phyloP scores from a whole-genome alignment of 2,329 filamentous ascomycete species.

The Daldinia eschscholtzii region DNA sequence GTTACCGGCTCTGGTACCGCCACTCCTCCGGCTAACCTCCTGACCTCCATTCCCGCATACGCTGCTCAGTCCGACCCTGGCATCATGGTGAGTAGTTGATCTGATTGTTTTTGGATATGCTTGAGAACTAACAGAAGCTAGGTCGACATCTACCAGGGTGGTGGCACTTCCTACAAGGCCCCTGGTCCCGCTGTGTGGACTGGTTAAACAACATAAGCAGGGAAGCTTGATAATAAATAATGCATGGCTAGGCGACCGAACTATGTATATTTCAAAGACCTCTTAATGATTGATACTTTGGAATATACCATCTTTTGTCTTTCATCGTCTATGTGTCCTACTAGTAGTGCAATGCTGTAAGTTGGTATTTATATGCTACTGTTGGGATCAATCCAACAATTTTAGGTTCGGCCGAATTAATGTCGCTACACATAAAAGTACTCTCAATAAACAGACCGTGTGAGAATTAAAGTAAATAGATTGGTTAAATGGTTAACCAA shows the following conservation, averaged over 20 bases:
- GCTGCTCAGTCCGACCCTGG: conserved; percentile 61
- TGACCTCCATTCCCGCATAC: conserved; percentile 62
- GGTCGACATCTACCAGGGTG: conserved; percentile 62
- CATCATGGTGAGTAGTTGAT: conserved; percentile 55
- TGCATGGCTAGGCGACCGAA: conserved; percentile 3
- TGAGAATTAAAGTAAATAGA: too few species aligned
- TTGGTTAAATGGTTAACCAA: too few species aligned
- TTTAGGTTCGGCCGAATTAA: too few species aligned
- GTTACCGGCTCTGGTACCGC: conserved; percentile 63
- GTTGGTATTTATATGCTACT: too few species aligned
- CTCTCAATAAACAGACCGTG: too few species aligned
- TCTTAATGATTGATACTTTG: conserved; percentile 5
- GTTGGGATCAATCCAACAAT: too few species aligned
- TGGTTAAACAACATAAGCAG: conserved; percentile 50
- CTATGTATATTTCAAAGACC: conserved; percentile 19
- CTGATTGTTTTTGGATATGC: neutral
- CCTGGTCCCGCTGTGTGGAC: conserved; percentile 64
- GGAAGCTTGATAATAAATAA: conserved; percentile 8
- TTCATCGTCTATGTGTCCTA: neutral
- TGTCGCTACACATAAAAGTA: too few species aligned
- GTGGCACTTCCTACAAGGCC: conserved; percentile 60
- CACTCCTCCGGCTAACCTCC: conserved; percentile 56
- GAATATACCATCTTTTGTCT: neutral
- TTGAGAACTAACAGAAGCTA: conserved; percentile 40
- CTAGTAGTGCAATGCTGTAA: neutral